Base-by-base conservation (phyloP, 2,329 filamentous ascomycete genomes). In the Clarireedia paspali region DNA sequence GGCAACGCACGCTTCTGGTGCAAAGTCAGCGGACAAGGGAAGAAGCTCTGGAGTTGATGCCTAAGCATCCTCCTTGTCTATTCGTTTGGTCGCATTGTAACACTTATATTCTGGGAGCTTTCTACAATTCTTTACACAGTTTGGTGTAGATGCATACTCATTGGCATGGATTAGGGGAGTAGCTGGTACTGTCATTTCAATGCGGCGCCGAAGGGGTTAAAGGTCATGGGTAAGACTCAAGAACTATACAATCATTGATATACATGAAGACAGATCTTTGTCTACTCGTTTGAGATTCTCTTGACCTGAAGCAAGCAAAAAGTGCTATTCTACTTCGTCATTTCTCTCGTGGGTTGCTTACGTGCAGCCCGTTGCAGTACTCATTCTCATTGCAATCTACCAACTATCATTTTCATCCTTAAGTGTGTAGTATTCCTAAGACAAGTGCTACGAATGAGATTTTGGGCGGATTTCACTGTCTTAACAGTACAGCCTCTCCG, bases 1-100 rank as follows among this genome's bases (percentile, higher is more conserved):
- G 75, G 66, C 51, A 23, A 39, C 17, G 15, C 57, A 55, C 20
- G 57, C 60, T 55, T 59, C 60, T 26, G 63, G 49, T 26, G 39
- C 51, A 9, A 40, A 40, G 14, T 40, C 39, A 20, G 52, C 48
- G 2, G 57, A 60, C 48, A 54, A 57, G 14, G 62, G 59, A 2
- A 62, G 52, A 52, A 63, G 62, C 39, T 61, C 62, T 15, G 56
- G 60, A 23, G 40, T 63, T 44, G 62, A 62, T 58, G 39, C 47
- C 47, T 60, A 48, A 30, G 38, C 44, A 23, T 27, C 44, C 24
- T 50, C 30, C 26, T 55, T 17, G 17, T 20, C 34, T 23, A 10
- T 15, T 14, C 6, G 14, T 30, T 17, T 50, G 38, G 5, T n/a
- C 15, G 20, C 20, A 20, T 5, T 40, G 26, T 40, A 23, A 38